Conservation (phyloP, 129 eudicot species). For the Flaveria linearis region DNA sequence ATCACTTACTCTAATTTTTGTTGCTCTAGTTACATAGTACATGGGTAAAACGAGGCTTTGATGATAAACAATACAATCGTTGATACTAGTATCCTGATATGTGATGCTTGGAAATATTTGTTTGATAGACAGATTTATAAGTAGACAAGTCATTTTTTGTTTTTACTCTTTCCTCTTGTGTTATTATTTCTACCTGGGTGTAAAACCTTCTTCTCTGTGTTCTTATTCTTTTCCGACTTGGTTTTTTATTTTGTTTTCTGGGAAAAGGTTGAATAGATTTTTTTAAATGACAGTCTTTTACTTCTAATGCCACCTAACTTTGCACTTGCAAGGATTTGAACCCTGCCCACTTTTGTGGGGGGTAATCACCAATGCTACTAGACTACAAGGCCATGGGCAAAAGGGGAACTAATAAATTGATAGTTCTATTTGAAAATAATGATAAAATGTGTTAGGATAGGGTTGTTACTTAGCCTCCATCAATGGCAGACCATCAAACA, state of each 20-base stretch:
- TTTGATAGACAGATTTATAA: constrained; percentile 1
- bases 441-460: background rate
- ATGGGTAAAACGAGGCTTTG: constrained; percentile 7
- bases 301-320: too few species aligned
- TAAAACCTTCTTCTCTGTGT: background rate
- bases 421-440: background rate
- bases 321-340: too few species aligned
- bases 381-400: too few species aligned
- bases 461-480: background rate
- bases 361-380: too few species aligned
- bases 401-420: background rate
- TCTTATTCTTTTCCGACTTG: background rate
- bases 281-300: too few species aligned
- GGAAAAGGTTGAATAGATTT: background rate
- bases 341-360: too few species aligned
- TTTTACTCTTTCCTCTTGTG: background rate
- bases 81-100: background rate
- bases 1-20: too few species aligned
- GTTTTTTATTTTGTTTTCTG: background rate
- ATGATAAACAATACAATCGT: background rate
- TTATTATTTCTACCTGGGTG: too few species aligned
- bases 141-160: background rate
- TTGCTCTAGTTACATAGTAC: background rate
- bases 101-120: background rate
- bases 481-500: background rate